Conservation (phyloP, 768 basidiomycete genomes). For the Hygrophorus pudorinus region DNA sequence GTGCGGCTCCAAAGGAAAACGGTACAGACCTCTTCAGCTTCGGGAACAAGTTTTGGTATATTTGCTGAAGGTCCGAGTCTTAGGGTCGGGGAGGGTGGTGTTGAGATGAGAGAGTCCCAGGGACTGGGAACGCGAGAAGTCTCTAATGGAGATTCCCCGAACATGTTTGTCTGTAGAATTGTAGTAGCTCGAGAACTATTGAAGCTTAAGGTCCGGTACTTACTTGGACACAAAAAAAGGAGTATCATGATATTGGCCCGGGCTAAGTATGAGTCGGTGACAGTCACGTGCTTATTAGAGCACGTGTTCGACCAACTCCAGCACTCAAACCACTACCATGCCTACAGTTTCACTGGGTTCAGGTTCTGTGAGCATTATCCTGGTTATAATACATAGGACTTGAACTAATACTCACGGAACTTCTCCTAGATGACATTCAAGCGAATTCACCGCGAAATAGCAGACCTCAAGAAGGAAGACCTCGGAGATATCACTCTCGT, state of each 20-base stretch:
- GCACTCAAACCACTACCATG: too few relatives aligned
- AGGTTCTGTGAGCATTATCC: too few relatives aligned
- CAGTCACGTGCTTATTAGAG: too few relatives aligned
- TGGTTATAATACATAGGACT: too few relatives aligned
- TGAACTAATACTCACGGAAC: too few relatives aligned
- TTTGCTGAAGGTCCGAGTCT: constrained; percentile 14
- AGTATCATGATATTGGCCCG: too few relatives aligned
- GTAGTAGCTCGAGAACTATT: too few relatives aligned
- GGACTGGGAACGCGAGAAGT: constrained; percentile 72
- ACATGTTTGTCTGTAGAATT: constrained; percentile 35
- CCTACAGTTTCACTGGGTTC: too few relatives aligned
- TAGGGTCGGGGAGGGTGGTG: constrained; percentile 33
- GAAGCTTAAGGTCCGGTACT: too few relatives aligned
- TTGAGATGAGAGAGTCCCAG: constrained; percentile 68
- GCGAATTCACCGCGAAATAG: constrained; percentile 76
- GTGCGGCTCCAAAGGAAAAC: background rate
- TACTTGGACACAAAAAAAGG: too few relatives aligned
- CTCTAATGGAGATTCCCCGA: constrained; percentile 76
- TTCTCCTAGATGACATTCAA: constrained; percentile 50
- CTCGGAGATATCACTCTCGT: constrained; percentile 60
- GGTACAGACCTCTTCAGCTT: constrained; percentile 46
- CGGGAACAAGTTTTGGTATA: constrained; percentile 65
- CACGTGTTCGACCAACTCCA: too few relatives aligned
- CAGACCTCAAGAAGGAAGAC: constrained; percentile 76
- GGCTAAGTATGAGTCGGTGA: too few relatives aligned